Evolutionary conservation across 2,329 filamentous ascomycete genomes (phyloP).

Genomic region (Penicillium sclerotiorum): DNA sequence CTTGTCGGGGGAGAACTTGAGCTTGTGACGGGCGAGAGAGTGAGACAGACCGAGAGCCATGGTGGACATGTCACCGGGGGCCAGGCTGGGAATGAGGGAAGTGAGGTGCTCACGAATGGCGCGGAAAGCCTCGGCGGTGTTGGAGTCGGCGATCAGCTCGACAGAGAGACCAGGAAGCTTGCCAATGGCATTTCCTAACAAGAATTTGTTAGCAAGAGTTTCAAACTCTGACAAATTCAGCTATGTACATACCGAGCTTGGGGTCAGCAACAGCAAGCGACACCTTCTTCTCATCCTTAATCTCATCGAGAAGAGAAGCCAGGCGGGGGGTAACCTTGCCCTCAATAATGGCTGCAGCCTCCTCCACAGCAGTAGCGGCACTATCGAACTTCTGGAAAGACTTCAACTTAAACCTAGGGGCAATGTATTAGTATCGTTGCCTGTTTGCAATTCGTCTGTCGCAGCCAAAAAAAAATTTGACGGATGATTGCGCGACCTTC

Average conservation of each 20-base stretch:
- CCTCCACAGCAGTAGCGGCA: slow-evolving; percentile 84
- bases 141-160: slow-evolving; percentile 77
- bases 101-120: slow-evolving; percentile 89
- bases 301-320: slow-evolving; percentile 75
- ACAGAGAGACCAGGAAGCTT: slow-evolving; percentile 88
- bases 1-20: slow-evolving; percentile 98
- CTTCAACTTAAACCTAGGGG: slow-evolving; percentile 81
- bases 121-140: slow-evolving; percentile 86
- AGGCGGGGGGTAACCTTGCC: slow-evolving; percentile 93
- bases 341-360: slow-evolving; percentile 84
- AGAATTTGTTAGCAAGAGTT: slow-evolving; percentile 16
- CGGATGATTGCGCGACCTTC: slow-evolving; percentile 1
- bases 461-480: slow-evolving; percentile 6
- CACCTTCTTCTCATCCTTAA: slow-evolving; percentile 97
- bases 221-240: background rate
- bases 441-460: too few relatives aligned
- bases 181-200: slow-evolving; percentile 75
- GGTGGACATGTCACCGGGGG: slow-evolving; percentile 82
- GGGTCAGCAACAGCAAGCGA: slow-evolving; percentile 92
- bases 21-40: slow-evolving; percentile 93
- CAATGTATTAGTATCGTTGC: slow-evolving; percentile 28
- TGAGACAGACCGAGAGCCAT: slow-evolving; percentile 97
- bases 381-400: slow-evolving; percentile 97
- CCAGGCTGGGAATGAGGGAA: slow-evolving; percentile 85
- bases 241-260: slow-evolving; percentile 66